Conservation (phyloP, 495 filamentous ascomycete species). For the Podospora pseudopauciseta region DNA sequence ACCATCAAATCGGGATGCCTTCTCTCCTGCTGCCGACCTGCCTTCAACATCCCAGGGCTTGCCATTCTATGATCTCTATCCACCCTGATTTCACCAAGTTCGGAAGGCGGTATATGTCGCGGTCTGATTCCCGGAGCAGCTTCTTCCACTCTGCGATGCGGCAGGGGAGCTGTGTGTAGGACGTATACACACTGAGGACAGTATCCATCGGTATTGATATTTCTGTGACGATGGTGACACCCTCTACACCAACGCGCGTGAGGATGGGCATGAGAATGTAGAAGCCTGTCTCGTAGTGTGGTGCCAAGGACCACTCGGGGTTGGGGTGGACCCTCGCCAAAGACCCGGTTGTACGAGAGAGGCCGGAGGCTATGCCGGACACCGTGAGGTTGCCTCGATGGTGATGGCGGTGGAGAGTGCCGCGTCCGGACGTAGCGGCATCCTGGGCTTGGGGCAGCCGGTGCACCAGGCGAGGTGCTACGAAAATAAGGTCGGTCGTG, state of each 20-base stretch:
- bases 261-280: not conserved
- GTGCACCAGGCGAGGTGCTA: not conserved
- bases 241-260: slow-evolving; percentile 1
- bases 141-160: not conserved
- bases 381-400: not conserved
- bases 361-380: not conserved
- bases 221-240: not conserved
- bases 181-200: slow-evolving; percentile 13
- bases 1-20: not conserved
- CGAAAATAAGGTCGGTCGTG: not conserved
- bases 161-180: not conserved
- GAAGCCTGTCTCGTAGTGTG: not conserved
- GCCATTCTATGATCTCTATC: not conserved
- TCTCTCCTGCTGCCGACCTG: not conserved
- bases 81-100: not conserved
- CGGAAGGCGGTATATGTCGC: not conserved
- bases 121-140: not conserved
- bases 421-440: not conserved
- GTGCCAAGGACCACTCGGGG: not conserved
- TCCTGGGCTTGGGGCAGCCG: not conserved
- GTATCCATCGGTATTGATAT: not conserved
- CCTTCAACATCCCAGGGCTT: not conserved
- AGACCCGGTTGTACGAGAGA: not conserved
- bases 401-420: no score
- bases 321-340: no score